These are phyloP conservation scores for Fusarium concolor DNA, from an alignment of 2,329 filamentous ascomycete species.

Conservation along the genomic window DNA sequence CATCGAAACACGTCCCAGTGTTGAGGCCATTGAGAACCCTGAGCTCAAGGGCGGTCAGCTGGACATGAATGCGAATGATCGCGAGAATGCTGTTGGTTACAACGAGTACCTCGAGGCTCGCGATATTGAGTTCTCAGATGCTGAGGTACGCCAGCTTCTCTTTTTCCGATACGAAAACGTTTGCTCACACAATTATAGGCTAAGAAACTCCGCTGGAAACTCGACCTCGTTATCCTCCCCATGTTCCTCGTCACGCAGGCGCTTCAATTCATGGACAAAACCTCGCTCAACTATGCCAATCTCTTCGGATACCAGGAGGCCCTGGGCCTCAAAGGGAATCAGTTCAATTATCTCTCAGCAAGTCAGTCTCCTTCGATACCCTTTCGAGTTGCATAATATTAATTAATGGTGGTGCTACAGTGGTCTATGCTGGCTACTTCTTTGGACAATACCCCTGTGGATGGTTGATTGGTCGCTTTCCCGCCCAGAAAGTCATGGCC, in stretches of 20 bases:
- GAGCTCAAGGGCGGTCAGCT: background rate
- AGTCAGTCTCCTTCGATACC: background rate
- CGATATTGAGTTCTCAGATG: constrained; percentile 8
- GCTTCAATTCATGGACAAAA: constrained; percentile 14
- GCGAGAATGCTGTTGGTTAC: constrained; percentile 7
- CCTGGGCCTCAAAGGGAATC: constrained; percentile 1
- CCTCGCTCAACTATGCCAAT: constrained; percentile 15
- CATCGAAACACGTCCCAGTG: background rate
- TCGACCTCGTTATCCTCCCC: constrained; percentile 11
- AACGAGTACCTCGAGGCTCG: constrained; percentile 8
- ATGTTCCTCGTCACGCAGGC: constrained; percentile 8
- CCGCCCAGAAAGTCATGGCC: constrained; percentile 12
- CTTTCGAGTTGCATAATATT: too few species aligned
- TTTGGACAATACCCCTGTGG: constrained; percentile 11
- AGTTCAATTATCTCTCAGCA: constrained; percentile 11
- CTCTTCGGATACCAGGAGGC: constrained; percentile 10
- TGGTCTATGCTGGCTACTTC: constrained; percentile 9
- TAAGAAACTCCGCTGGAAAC: constrained; percentile 5
- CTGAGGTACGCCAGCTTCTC: background rate
- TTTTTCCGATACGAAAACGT: too few species aligned
- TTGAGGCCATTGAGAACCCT: background rate
- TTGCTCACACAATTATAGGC: background rate
- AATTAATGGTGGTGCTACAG: background rate
- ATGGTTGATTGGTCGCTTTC: constrained; percentile 8
- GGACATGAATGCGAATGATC: background rate